phyloP scores from a whole-genome alignment of 192 early-diverging fungal genomes.

The Gamsiella multidivaricata region DNA sequence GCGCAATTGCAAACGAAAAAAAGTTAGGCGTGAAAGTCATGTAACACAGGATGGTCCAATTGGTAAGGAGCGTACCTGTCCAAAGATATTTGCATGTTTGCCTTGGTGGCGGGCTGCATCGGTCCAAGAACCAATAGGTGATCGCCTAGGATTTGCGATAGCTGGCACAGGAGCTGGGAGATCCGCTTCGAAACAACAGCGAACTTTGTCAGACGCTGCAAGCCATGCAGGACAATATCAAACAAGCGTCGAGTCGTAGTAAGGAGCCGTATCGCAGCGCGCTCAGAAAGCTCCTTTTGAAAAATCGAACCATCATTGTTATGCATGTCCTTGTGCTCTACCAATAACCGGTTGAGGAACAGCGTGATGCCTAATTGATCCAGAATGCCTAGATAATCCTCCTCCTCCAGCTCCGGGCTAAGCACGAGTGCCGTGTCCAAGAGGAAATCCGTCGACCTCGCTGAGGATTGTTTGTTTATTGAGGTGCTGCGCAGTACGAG shows the following conservation, averaged over 20 bases:
- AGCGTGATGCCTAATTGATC: constrained; percentile 56
- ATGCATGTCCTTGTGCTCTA: constrained; percentile 41
- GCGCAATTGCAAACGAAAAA: not conserved
- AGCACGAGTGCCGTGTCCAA: not conserved
- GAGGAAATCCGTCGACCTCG: not conserved
- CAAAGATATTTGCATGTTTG: not conserved
- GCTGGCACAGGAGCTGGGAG: constrained; percentile 52
- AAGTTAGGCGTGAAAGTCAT: not conserved
- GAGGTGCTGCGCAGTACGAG: constrained; percentile 28
- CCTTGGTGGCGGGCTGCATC: not conserved
- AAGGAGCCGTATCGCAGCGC: constrained; percentile 23
- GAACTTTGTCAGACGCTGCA: constrained; percentile 24
- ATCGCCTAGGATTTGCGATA: constrained; percentile 52
- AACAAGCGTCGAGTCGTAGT: constrained; percentile 27
- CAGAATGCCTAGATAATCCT: constrained; percentile 55
- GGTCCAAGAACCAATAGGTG: constrained; percentile 37
- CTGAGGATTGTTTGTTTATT: too few relatives aligned
- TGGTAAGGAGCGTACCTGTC: constrained; percentile 4
- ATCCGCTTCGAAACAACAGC: constrained; percentile 32
- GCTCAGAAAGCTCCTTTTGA: constrained; percentile 31
- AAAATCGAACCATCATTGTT: constrained; percentile 20
- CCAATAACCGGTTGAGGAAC: constrained; percentile 40
- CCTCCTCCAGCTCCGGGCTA: constrained; percentile 38
- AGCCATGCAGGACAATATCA: constrained; percentile 18
- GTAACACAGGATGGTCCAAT: not conserved